phyloP scores from a whole-genome alignment of 192 early-diverging fungal species.

The Phycomyces blakesleeanus region DNA sequence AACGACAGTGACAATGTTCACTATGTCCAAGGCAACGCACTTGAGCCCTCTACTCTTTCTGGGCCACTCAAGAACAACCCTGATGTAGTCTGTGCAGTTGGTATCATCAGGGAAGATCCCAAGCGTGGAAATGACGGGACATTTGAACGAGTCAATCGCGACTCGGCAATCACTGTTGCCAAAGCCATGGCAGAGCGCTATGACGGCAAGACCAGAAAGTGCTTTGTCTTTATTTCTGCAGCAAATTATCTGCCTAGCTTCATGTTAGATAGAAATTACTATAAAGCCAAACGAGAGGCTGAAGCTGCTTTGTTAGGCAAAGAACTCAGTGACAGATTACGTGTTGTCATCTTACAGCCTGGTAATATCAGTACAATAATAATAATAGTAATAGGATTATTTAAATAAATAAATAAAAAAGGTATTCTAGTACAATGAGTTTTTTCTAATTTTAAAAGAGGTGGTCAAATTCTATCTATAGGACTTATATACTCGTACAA shows the following conservation, averaged over 20 bases:
- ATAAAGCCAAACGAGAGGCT: constrained; percentile 22
- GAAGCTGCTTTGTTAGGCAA: constrained; percentile 14
- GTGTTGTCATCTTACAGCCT: constrained; percentile 23
- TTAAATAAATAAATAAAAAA: constrained; percentile 1
- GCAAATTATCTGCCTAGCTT: constrained; percentile 18
- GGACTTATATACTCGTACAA: constrained; percentile 25
- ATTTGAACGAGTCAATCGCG: constrained; percentile 23
- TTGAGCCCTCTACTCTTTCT: constrained; percentile 1
- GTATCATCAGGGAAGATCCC: constrained; percentile 16
- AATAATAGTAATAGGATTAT: too few species aligned
- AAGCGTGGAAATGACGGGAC: constrained; percentile 12
- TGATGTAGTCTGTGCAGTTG: constrained; percentile 23
- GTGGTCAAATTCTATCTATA: neutral
- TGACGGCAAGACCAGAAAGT: constrained; percentile 4
- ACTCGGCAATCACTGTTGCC: constrained; percentile 17
- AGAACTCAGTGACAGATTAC: constrained; percentile 14
- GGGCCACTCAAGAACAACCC: neutral
- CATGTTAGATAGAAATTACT: constrained; percentile 18
- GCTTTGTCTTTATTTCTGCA: constrained; percentile 27
- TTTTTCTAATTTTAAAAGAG: too few species aligned
- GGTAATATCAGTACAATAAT: constrained; percentile 1
- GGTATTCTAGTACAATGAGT: too few species aligned
- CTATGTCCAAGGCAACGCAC: constrained; percentile 19
- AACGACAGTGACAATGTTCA: neutral
- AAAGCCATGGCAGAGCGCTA: constrained; percentile 15